These are phyloP conservation scores for Agapanthus africanus DNA, from an alignment of 106 monocot genomes.

Conservation along the genomic window DNA sequence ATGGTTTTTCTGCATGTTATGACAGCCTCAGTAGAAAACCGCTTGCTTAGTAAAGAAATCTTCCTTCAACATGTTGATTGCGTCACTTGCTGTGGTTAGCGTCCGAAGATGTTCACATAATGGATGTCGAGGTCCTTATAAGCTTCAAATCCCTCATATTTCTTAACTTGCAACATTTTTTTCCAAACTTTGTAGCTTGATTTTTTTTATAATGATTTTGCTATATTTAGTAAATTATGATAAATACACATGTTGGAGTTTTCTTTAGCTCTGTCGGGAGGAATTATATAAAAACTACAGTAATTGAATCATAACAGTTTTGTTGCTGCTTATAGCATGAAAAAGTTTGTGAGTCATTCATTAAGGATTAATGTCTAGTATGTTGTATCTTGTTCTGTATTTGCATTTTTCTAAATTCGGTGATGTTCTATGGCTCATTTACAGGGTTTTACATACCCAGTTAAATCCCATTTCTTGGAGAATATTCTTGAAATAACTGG, in stretches of 20 bases:
- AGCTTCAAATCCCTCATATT: not conserved
- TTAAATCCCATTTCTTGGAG: conserved; percentile 82
- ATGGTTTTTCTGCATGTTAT: no score
- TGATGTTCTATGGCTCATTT: conserved; percentile 1
- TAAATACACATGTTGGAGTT: not conserved
- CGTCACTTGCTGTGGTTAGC: not conserved
- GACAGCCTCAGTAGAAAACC: not conserved
- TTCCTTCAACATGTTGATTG: not conserved
- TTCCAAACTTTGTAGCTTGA: not conserved
- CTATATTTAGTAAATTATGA: not conserved
- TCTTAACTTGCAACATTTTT: not conserved
- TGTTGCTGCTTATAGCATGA: not conserved
- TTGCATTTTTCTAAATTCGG: not conserved
- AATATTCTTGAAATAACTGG: conserved; percentile 85
- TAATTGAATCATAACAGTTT: not conserved
- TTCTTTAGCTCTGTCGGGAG: not conserved
- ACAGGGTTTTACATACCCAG: conserved; percentile 96
- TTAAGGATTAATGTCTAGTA: not conserved
- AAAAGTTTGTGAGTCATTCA: no score
- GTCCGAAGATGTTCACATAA: not conserved
- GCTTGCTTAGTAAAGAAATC: not conserved
- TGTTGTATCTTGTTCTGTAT: not conserved
- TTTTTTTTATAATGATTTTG: not conserved
- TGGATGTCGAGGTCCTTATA: not conserved
- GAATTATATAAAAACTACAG: not conserved